phyloP scores from a whole-genome alignment of 306 rosid genomes.

The Pyrus betulifolia region DNA sequence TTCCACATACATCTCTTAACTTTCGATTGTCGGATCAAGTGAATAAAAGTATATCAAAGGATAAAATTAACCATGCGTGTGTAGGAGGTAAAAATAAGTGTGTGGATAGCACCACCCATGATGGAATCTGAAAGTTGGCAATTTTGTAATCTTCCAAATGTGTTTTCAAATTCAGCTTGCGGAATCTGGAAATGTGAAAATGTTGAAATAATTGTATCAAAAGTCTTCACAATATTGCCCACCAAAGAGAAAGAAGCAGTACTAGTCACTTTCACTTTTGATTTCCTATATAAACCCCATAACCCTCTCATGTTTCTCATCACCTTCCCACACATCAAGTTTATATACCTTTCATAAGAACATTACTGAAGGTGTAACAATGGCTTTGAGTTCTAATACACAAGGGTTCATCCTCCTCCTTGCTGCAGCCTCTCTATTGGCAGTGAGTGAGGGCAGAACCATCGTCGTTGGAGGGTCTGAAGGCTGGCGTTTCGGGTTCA shows the following conservation, averaged over 20 bases:
- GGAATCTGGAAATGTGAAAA: not conserved
- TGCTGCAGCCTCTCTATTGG: conserved; percentile 13
- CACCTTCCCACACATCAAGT: not conserved
- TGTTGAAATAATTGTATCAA: not conserved
- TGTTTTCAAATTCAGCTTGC: not conserved
- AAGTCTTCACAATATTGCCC: not conserved
- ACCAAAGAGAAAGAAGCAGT: not conserved
- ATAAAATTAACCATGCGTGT: too few relatives aligned
- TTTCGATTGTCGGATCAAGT: too few relatives aligned
- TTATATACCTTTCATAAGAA: not conserved
- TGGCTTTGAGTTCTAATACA: conserved; percentile 12
- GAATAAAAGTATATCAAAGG: too few relatives aligned
- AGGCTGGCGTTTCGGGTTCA: conserved; percentile 58
- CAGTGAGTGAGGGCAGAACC: conserved; percentile 25
- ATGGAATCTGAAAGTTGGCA: not conserved
- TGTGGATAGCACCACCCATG: not conserved
- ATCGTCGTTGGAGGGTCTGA: conserved; percentile 54
- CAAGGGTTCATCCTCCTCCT: conserved; percentile 23
- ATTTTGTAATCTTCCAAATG: not conserved
- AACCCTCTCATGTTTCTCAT: not conserved
- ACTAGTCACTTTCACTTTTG: not conserved
- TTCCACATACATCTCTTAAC: too few relatives aligned
- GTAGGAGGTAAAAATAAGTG: too few relatives aligned
- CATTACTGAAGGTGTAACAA: not conserved
- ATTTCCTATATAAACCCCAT: conserved; percentile 2